phyloP scores from a whole-genome alignment of 495 filamentous ascomycete species.

The Oidiodendron maius region DNA sequence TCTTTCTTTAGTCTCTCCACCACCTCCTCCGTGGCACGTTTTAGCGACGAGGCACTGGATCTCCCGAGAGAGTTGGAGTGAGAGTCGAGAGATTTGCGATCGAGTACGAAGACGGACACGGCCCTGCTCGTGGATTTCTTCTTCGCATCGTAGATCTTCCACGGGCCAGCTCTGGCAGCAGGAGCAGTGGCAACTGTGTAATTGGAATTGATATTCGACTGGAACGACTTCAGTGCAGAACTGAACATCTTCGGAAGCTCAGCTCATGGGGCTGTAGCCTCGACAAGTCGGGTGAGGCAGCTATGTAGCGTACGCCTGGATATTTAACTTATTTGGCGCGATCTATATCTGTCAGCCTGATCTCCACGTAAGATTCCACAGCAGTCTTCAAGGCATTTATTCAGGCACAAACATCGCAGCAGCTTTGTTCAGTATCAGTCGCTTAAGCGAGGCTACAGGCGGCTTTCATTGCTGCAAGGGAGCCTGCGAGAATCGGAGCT shows the following conservation, averaged over 20 bases:
- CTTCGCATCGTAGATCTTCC: conserved; percentile 96
- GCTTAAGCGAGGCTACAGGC: no score
- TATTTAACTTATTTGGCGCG: no score
- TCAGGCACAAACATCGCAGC: no score
- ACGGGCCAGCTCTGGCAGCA: conserved; percentile 73
- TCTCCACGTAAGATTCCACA: no score
- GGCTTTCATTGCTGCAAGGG: no score
- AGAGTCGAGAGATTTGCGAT: conserved; percentile 75
- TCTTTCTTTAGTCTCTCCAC: conserved; percentile 87
- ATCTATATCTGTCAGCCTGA: no score
- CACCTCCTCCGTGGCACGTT: conserved; percentile 78
- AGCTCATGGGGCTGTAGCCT: conserved; percentile 1
- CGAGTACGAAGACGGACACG: conserved; percentile 92
- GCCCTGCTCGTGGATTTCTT: conserved; percentile 86
- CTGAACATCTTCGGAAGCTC: conserved; percentile 23
- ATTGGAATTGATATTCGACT: conserved; percentile 79
- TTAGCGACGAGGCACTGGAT: conserved; percentile 61
- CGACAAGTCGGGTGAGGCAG: no score
- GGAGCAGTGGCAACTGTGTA: conserved; percentile 71
- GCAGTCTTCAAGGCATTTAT: no score
- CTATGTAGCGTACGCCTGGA: no score
- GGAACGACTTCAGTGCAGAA: conserved; percentile 85
- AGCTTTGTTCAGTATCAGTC: no score
- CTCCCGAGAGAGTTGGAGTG: conserved; percentile 42
- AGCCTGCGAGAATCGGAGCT: no score